Conservation (phyloP, 768 basidiomycete genomes). For the Russula dissimulans region DNA sequence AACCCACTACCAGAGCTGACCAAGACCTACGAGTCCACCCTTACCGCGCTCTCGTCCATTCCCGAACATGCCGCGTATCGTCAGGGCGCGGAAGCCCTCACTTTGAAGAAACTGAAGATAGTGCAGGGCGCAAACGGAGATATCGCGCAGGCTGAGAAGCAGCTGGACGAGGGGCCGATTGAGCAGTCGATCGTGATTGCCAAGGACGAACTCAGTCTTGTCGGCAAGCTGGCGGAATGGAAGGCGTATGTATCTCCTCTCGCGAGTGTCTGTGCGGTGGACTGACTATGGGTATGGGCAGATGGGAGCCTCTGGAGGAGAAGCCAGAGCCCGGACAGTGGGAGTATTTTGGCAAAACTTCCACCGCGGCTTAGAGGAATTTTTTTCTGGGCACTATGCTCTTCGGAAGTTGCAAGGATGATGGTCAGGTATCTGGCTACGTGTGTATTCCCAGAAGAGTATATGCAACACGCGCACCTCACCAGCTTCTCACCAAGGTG, state of each 20-base stretch:
- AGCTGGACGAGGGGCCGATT: conserved; percentile 76
- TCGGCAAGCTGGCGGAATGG: conserved; percentile 84
- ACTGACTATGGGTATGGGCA: background rate
- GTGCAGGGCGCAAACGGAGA: conserved; percentile 63
- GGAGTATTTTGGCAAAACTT: conserved; percentile 64
- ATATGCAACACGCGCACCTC: background rate
- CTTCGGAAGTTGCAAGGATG: background rate
- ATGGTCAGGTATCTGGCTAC: background rate
- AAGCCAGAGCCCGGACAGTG: conserved; percentile 78
- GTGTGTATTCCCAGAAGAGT: background rate
- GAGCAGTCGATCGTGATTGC: conserved; percentile 82
- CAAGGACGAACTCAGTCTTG: conserved; percentile 69
- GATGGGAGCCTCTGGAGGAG: conserved; percentile 86
- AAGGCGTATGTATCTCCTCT: conserved; percentile 66
- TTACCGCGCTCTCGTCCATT: conserved; percentile 55
- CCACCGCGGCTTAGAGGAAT: conserved; percentile 32
- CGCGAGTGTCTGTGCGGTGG: background rate
- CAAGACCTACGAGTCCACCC: conserved; percentile 69
- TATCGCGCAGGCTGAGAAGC: conserved; percentile 56
- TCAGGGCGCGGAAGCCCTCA: conserved; percentile 79
- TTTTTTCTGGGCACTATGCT: background rate
- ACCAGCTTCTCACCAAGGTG: background rate
- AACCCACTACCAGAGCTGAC: conserved; percentile 74
- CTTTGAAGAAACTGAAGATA: conserved; percentile 67
- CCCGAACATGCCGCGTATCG: conserved; percentile 84